Conservation (phyloP, 192 early-diverging fungal species). For the Mortierella antarctica region DNA sequence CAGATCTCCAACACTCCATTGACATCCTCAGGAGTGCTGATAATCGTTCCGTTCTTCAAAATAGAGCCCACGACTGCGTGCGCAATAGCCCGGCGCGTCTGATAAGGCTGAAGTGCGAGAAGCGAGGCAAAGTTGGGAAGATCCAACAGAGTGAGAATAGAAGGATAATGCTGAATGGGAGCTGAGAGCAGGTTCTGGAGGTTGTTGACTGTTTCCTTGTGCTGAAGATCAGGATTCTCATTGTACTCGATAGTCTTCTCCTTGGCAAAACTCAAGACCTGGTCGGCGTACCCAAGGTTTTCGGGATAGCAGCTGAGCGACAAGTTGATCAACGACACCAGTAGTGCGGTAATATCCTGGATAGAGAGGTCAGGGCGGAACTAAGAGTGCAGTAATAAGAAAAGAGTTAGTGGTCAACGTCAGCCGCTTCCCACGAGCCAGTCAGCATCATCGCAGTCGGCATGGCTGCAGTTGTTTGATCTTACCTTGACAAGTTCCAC, state of each 20-base stretch:
- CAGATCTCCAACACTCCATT: slow-evolving; percentile 84
- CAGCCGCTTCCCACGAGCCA: neutral
- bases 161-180: slow-evolving; percentile 83
- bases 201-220: slow-evolving; percentile 75
- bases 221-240: slow-evolving; percentile 75
- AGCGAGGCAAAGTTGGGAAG: slow-evolving; percentile 87
- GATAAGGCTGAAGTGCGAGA: slow-evolving; percentile 84
- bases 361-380: slow-evolving; percentile 92
- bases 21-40: slow-evolving; percentile 78
- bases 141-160: slow-evolving; percentile 72
- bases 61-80: slow-evolving; percentile 78
- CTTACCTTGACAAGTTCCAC: slow-evolving; percentile 86
- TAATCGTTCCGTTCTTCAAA: slow-evolving; percentile 73
- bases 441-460: neutral
- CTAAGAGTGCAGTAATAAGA: slow-evolving; percentile 38
- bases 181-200: slow-evolving; percentile 86
- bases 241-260: slow-evolving; percentile 73
- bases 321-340: slow-evolving; percentile 88
- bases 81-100: slow-evolving; percentile 85
- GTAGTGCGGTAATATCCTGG: slow-evolving; percentile 91
- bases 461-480: no score
- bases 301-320: slow-evolving; percentile 95
- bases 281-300: slow-evolving; percentile 86
- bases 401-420: neutral
- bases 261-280: slow-evolving; percentile 91